Conservation (phyloP, 306 rosid species). For the Quercus parvula region DNA sequence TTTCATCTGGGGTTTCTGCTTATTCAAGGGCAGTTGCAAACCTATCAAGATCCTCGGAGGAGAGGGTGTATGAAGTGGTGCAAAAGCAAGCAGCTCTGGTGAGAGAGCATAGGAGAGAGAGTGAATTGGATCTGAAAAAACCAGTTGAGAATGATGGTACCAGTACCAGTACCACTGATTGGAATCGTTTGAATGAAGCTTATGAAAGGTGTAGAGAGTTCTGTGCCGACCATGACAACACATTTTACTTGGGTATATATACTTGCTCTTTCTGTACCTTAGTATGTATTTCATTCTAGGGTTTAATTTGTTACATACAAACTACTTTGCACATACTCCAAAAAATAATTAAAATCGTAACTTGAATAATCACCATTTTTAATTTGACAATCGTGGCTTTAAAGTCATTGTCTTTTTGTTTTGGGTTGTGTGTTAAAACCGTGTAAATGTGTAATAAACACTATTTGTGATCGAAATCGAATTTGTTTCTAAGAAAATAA, state of each 20-base stretch:
- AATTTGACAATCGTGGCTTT: too few species aligned
- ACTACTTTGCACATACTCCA: too few species aligned
- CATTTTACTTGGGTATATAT: slow-evolving; percentile 70
- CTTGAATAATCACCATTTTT: too few species aligned
- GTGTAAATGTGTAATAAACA: too few species aligned
- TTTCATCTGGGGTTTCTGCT: slow-evolving; percentile 37
- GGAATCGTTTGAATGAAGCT: slow-evolving; percentile 62
- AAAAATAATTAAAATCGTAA: too few species aligned
- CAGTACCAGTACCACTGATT: slow-evolving; percentile 10
- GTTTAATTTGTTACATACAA: too few species aligned
- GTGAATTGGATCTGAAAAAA: slow-evolving; percentile 29
- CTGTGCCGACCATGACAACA: slow-evolving; percentile 96
- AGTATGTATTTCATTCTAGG: too few species aligned
- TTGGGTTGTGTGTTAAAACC: too few species aligned
- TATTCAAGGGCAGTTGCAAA: slow-evolving; percentile 50
- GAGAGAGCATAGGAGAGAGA: slow-evolving; percentile 35
- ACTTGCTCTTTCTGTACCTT: background rate
- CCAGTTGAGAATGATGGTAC: slow-evolving; percentile 34
- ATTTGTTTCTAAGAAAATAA: too few species aligned
- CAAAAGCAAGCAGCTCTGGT: slow-evolving; percentile 82
- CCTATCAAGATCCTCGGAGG: slow-evolving; percentile 74
- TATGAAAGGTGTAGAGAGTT: slow-evolving; percentile 86
- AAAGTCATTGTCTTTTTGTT: too few species aligned
- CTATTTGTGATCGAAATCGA: too few species aligned
- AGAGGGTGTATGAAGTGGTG: slow-evolving; percentile 88